Base-by-base conservation (phyloP, 2,329 filamentous ascomycete species). In the Aspergillus fumigatus region DNA sequence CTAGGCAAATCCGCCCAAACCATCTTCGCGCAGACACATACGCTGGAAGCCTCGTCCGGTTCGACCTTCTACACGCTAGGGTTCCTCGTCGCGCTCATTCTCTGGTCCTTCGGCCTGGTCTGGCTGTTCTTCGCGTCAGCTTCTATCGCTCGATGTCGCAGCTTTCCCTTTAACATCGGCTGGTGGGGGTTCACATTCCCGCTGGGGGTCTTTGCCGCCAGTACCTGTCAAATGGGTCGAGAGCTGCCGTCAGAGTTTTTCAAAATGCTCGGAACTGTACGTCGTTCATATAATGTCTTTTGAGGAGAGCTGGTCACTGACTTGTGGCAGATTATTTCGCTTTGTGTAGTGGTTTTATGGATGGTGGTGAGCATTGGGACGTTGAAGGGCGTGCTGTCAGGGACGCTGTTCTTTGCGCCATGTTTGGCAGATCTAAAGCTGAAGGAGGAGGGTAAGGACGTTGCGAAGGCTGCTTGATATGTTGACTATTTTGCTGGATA, bases 171-270 rank as follows among this genome's bases (percentile, higher is more conserved):
- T 68, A 85, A 86, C 63, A 82, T 85, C 71, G 83, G 83, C 14
- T 84, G 83, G 82, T 86, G 82, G 82, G 81, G 80, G 2, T 85
- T 85, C 57, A 83, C 79, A 0, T 86, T 86, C 60, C 84, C 83
- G 0, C 63, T 84, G 2, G 84, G 83, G 2, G 83, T 84, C 0
- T 85, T 80, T 66, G 77, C 83, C 0, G 69, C 79, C 8, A 77
- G 70, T 56, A 76, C 74, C 3, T 71, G 72, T 40, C 67, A 72
- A 45, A 65, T 76, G 45, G 82, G 79, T 1, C 70, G 74, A 23
- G 79, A 84, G 58, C 74, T 86, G 57, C 78, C 80, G 0, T 84
- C 79, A 38, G 52, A 67, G 14, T 84, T 86, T 63, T 86, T 86
- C 62, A 72, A 74, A 32, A 75, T 86, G 0, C 63, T 86, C 1